phyloP scores from a whole-genome alignment of 108 stramenopile genomes.

The Pseudonitzschia multiseries region DNA sequence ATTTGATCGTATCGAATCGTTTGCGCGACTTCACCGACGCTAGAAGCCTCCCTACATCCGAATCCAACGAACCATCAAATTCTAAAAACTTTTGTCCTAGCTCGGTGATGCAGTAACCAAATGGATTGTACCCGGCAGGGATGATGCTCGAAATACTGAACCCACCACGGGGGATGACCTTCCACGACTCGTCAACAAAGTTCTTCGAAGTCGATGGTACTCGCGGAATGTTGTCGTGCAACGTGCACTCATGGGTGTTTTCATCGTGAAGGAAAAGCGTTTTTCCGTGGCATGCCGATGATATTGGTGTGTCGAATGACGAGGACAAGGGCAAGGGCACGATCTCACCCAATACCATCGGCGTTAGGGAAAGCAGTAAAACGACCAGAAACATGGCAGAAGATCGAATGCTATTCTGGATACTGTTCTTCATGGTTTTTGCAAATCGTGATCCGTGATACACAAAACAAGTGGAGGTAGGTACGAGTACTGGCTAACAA shows the following conservation, averaged over 20 bases:
- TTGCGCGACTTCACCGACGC: conserved; percentile 55
- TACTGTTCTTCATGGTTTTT: background rate
- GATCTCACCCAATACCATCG: background rate
- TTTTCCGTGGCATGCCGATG: background rate
- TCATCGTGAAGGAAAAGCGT: background rate
- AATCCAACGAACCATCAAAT: conserved; percentile 68
- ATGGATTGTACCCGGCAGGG: conserved; percentile 72
- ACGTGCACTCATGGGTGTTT: background rate
- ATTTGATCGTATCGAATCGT: conserved; percentile 43
- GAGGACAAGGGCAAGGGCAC: background rate
- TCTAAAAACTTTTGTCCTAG: conserved; percentile 63
- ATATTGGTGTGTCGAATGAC: background rate
- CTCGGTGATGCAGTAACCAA: conserved; percentile 68
- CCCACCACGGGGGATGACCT: conserved; percentile 14
- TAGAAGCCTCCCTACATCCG: conserved; percentile 73
- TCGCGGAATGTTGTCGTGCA: too few relatives aligned
- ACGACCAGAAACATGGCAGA: background rate
- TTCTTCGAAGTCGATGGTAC: too few relatives aligned
- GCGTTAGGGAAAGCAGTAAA: background rate
- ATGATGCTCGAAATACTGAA: conserved; percentile 24
- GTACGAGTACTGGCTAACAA: too few relatives aligned
- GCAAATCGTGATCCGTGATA: background rate
- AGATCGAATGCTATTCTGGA: background rate
- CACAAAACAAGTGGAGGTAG: too few relatives aligned
- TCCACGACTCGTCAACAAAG: background rate